phyloP scores from a whole-genome alignment of 768 basidiomycete species.

The Podaxis sp. region DNA sequence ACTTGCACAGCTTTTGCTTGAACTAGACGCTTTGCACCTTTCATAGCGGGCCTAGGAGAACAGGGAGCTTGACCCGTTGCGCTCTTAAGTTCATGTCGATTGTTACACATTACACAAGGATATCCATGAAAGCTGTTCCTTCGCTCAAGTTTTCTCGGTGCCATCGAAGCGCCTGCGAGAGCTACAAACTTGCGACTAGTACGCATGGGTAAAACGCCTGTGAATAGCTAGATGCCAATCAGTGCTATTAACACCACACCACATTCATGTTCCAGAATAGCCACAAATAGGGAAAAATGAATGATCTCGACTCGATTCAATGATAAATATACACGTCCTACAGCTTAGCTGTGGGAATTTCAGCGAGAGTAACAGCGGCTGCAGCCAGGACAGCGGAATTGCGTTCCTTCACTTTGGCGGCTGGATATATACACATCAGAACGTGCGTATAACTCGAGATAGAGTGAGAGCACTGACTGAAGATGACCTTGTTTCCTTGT shows the following conservation, averaged over 20 bases:
- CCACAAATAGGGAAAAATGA: not conserved
- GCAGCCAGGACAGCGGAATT: constrained; percentile 65
- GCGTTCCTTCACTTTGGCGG: constrained; percentile 85
- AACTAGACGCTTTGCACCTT: not conserved
- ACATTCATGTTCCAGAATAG: not conserved
- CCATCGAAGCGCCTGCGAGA: not conserved
- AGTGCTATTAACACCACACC: not conserved
- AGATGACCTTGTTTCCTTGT: constrained; percentile 85
- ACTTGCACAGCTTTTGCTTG: not conserved
- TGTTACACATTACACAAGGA: not conserved
- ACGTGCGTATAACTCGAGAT: not conserved
- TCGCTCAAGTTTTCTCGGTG: not conserved
- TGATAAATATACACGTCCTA: constrained; percentile 23
- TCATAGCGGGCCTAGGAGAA: not conserved
- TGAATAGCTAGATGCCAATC: not conserved
- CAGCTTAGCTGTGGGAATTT: constrained; percentile 56
- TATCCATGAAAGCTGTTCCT: not conserved
- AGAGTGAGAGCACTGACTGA: constrained; percentile 54
- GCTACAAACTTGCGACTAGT: not conserved
- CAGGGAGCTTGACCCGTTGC: not conserved
- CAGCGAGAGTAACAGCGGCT: constrained; percentile 74
- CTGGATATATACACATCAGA: constrained; percentile 34
- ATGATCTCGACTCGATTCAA: not conserved
- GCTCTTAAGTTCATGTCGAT: not conserved
- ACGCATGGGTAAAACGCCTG: not conserved